Evolutionary conservation across 202 grass and related monocot genomes (phyloP).

Genomic region (Digitaria exilis): DNA sequence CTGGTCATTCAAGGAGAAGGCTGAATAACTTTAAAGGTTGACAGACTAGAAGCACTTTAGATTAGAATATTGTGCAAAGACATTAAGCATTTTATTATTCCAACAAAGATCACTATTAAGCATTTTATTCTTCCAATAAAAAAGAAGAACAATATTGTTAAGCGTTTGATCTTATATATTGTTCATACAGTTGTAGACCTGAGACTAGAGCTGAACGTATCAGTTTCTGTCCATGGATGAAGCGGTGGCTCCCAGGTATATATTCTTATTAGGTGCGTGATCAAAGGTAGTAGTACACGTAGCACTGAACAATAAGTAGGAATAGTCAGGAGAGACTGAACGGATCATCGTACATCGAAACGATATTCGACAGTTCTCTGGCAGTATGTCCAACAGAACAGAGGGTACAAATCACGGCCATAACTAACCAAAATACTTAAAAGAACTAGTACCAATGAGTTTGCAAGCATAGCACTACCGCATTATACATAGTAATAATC

Average conservation of each 20-base stretch:
- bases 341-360: background rate
- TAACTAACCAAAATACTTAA: conserved; percentile 5
- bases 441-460: conserved; percentile 2
- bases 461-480: background rate
- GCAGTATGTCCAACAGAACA: conserved; percentile 16
- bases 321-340: background rate
- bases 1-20: conserved; percentile 34
- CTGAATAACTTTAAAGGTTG: conserved; percentile 27
- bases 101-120: background rate
- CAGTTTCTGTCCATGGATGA: conserved; percentile 13
- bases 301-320: background rate
- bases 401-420: background rate
- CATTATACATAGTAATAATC: conserved; percentile 11
- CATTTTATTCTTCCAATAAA: background rate
- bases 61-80: background rate
- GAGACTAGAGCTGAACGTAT: conserved; percentile 33
- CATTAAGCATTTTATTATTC: background rate
- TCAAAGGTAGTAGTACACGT: conserved; percentile 25
- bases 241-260: conserved; percentile 6
- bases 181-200: conserved; percentile 6
- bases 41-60: conserved; percentile 11
- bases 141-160: background rate
- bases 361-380: background rate
- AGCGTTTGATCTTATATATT: conserved; percentile 5
- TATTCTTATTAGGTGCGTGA: conserved; percentile 23